Conservation (phyloP, 2,329 filamentous ascomycete species). For the Tolypocladium cylindrosporum region DNA sequence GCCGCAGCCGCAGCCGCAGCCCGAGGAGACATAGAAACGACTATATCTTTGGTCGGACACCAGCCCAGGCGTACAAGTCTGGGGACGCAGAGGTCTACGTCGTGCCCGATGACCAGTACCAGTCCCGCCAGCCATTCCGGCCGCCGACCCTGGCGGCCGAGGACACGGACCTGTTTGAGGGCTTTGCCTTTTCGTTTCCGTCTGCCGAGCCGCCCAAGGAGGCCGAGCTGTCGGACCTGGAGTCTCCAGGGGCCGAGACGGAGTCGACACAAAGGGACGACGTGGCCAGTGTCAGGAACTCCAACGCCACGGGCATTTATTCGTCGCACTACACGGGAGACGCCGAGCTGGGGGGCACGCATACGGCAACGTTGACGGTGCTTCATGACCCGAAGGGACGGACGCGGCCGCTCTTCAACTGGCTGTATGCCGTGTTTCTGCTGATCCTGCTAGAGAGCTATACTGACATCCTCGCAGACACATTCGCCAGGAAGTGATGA, state of each 20-base stretch:
- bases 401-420: constrained; percentile 27
- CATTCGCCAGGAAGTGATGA: constrained; percentile 28
- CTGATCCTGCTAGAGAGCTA: background rate
- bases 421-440: constrained; percentile 21
- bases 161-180: constrained; percentile 18
- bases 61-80: background rate
- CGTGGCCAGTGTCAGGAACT: background rate
- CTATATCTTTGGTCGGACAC: background rate
- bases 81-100: background rate
- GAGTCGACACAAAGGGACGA: constrained; percentile 8
- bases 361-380: constrained; percentile 23
- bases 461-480: constrained; percentile 18
- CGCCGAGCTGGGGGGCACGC: constrained; percentile 23
- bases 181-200: constrained; percentile 15
- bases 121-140: background rate
- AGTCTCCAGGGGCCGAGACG: constrained; percentile 15
- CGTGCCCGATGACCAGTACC: background rate
- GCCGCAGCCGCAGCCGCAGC: background rate
- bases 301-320: constrained; percentile 16
- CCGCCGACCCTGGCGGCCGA: constrained; percentile 9
- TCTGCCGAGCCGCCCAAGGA: constrained; percentile 13
- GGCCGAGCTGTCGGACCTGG: constrained; percentile 17
- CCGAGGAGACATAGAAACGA: background rate
- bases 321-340: constrained; percentile 28
- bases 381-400: constrained; percentile 21